These are phyloP conservation scores for Meyerozyma elateridarum DNA, from an alignment of 1,139 yeast genomes.

Conservation along the genomic window DNA sequence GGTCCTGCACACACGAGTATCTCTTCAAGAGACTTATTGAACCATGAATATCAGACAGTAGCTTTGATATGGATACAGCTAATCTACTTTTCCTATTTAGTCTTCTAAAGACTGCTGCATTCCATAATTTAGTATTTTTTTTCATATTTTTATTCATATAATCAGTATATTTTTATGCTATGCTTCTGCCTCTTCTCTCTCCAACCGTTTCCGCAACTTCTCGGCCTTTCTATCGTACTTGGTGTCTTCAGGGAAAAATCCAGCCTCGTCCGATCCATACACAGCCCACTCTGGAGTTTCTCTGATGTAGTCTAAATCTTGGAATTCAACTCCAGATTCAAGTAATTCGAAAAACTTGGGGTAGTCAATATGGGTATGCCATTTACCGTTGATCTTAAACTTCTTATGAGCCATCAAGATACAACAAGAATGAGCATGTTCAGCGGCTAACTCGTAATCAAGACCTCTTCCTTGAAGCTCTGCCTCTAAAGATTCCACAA, in stretches of 20 bases:
- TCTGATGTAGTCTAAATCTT: slow-evolving; percentile 73
- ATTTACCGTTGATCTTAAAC: slow-evolving; percentile 64
- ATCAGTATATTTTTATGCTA: too few relatives aligned
- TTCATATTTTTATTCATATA: too few relatives aligned
- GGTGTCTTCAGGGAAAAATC: slow-evolving; percentile 84
- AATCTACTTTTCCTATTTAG: too few relatives aligned
- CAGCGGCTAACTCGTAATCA: slow-evolving; percentile 82
- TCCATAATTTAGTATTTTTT: too few relatives aligned
- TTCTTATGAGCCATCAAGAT: slow-evolving; percentile 74
- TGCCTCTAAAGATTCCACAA: slow-evolving; percentile 58
- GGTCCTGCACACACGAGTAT: too few relatives aligned
- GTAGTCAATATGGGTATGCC: slow-evolving; percentile 92
- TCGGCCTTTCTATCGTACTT: slow-evolving; percentile 66
- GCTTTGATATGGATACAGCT: too few relatives aligned
- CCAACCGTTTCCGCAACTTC: slow-evolving; percentile 42
- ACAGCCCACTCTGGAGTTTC: slow-evolving; percentile 90
- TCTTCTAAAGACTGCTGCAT: too few relatives aligned
- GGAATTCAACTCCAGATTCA: slow-evolving; percentile 59
- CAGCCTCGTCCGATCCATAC: slow-evolving; percentile 82
- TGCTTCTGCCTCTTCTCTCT: slow-evolving; percentile 29
- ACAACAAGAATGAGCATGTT: slow-evolving; percentile 94
- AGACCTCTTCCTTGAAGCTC: slow-evolving; percentile 62
- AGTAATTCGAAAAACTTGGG: slow-evolving; percentile 68
- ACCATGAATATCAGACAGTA: too few relatives aligned
- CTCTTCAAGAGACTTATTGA: too few relatives aligned